phyloP scores from a whole-genome alignment of 164 flowering plant genomes.

The Sextonia rubra region DNA sequence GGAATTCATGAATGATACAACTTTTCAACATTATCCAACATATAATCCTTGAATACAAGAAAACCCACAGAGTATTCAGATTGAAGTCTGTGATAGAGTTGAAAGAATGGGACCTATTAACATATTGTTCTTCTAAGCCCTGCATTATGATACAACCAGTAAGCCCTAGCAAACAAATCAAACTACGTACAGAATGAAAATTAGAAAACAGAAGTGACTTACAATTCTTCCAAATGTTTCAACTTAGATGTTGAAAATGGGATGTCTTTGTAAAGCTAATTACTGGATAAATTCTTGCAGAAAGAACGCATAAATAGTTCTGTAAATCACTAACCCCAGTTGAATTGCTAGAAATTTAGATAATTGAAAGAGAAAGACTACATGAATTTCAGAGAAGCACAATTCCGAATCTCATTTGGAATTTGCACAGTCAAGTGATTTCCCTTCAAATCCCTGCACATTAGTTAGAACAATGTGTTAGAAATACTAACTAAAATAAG shows the following conservation, averaged over 20 bases:
- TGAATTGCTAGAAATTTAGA: too few relatives aligned
- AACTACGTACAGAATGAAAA: not conserved
- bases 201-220: constrained; percentile 19
- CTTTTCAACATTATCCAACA: not conserved
- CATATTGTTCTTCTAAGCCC: constrained; percentile 74
- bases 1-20: too few relatives aligned
- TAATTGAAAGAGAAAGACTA: constrained; percentile 22
- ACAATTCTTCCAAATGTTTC: constrained; percentile 73
- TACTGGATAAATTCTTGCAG: constrained; percentile 71
- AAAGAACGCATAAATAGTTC: not conserved
- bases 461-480: too few relatives aligned
- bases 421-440: constrained; percentile 80
- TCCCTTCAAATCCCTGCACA: constrained; percentile 73
- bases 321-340: not conserved
- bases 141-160: too few relatives aligned
- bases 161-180: too few relatives aligned
- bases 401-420: constrained; percentile 91
- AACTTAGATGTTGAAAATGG: constrained; percentile 84
- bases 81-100: constrained; percentile 79
- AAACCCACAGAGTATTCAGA: constrained; percentile 67
- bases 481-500: too few relatives aligned
- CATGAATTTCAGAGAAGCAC: constrained; percentile 47
- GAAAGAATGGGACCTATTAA: constrained; percentile 92
- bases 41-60: not conserved
- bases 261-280: constrained; percentile 68